Evolutionary conservation across 805 yeast species (phyloP).

Genomic region (Dipodascopsis uninucleata): DNA sequence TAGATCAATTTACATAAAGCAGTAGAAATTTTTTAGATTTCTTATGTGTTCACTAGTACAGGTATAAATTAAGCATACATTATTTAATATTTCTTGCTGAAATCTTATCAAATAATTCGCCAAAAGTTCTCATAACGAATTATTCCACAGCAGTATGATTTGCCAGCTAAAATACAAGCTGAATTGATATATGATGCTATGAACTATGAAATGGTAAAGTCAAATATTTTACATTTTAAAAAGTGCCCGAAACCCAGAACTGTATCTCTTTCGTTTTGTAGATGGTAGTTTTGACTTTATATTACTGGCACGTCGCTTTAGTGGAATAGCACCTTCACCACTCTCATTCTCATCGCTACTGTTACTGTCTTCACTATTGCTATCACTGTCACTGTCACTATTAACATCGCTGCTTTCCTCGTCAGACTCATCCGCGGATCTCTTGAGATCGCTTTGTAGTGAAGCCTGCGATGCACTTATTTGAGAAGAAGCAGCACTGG

Average conservation of each 20-base stretch:
- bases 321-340: slow-evolving; percentile 19
- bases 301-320: slow-evolving; percentile 13
- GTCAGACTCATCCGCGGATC: slow-evolving; percentile 8
- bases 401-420: slow-evolving; percentile 6
- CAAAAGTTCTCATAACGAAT: no score
- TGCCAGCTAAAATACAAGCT: no score
- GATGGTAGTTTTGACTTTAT: not conserved
- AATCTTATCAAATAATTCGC: no score
- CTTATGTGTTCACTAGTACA: no score
- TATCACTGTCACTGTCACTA: slow-evolving; percentile 6
- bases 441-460: no score
- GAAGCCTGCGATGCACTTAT: not conserved
- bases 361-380: slow-evolving; percentile 4
- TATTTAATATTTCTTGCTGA: no score
- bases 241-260: slow-evolving; percentile 18
- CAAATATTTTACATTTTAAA: slow-evolving; percentile 3
- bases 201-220: no score
- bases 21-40: no score
- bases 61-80: no score
- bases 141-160: no score
- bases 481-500: slow-evolving; percentile 8
- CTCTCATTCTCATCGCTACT: slow-evolving; percentile 11
- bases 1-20: no score
- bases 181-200: no score
- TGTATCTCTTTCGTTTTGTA: slow-evolving; percentile 11